These are phyloP conservation scores for Emergomyces pasteurianus DNA, from an alignment of 2,329 filamentous ascomycete species.

Conservation along the genomic window DNA sequence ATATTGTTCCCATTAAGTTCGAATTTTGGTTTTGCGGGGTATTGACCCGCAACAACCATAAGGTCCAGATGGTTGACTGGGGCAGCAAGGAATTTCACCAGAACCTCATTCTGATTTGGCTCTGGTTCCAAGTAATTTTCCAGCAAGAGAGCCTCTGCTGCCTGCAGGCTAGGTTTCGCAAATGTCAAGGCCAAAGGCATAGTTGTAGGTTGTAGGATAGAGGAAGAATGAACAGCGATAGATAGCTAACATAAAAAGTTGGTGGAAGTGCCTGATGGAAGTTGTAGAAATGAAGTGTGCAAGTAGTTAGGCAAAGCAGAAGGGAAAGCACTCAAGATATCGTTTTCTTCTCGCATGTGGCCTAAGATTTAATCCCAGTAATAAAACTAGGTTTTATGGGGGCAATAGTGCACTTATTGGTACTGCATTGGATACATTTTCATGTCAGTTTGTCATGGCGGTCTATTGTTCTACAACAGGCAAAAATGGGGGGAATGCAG, in stretches of 20 bases:
- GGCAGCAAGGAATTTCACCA: slow-evolving; percentile 12
- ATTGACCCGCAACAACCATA: slow-evolving; percentile 13
- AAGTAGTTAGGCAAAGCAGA: not conserved
- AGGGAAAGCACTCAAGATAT: not conserved
- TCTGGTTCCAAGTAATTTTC: not conserved
- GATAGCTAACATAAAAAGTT: not conserved
- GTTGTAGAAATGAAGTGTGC: not conserved
- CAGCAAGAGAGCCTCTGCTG: not conserved
- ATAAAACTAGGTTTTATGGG: not conserved
- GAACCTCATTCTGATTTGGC: not conserved
- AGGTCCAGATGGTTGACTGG: slow-evolving; percentile 17
- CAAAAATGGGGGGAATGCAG: too few species aligned
- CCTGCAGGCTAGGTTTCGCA: not conserved
- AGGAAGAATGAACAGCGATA: not conserved
- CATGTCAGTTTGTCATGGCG: not conserved
- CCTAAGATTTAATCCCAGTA: not conserved
- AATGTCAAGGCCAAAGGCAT: not conserved
- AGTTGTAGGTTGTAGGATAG: not conserved
- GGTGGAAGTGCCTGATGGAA: not conserved
- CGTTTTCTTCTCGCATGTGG: not conserved
- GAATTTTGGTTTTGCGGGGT: slow-evolving; percentile 13
- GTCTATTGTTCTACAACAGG: not conserved
- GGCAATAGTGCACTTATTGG: not conserved
- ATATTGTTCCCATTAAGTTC: slow-evolving; percentile 6
- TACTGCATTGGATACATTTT: not conserved